Base-by-base conservation (phyloP, 2,329 filamentous ascomycete genomes). In the Tolypocladium guangdongense region DNA sequence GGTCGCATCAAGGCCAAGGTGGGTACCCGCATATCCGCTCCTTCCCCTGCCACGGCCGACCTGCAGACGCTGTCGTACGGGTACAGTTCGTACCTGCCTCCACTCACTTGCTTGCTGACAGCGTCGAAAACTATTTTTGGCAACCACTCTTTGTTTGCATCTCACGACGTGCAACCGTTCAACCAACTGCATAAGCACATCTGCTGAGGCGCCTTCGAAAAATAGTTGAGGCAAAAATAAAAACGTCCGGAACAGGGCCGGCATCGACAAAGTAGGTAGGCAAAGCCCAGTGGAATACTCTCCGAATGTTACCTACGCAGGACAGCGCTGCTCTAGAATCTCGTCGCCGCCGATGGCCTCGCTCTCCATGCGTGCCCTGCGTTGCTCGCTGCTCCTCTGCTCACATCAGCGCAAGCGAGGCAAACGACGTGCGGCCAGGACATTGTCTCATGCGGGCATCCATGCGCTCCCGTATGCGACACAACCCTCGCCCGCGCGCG, bases 391-490 rank as follows among this genome's bases (percentile, higher is more conserved):
- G 43, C 16, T 32, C 43, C 27, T 32, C 43, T 3, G 43, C 43
- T 12, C 10, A 32, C 18, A 20, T 32, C 43, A 20, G 10, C 27
- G 10, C 27, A 46, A 3, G 27, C 43, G 27, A 46, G 43, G 27
- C 4, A 2, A 18, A 32, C 27, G 7, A 18, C 27, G 43, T 12
- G 27, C 8, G 27, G 11, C 14, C 43, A n/a, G 43, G 27, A 32
- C 43, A 20, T n/a, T 16, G 43, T 39, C 36, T 37, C 49, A 37
- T 20, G 35, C 46, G 46, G 37, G 46, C 46, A 33, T 49, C 49
- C 49, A 54, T 54, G 52, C 51, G 49, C 32, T 52, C 50, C 53
- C 53, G 50, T 20, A 30, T 52, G 53, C 53, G 53, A 47, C 52
- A 51, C 50, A 39, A 55, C 53, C 48, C 35, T 52, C 43, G 22